Conservation (phyloP, 2,329 filamentous ascomycete genomes). For the Colletotrichum chlorophyti region DNA sequence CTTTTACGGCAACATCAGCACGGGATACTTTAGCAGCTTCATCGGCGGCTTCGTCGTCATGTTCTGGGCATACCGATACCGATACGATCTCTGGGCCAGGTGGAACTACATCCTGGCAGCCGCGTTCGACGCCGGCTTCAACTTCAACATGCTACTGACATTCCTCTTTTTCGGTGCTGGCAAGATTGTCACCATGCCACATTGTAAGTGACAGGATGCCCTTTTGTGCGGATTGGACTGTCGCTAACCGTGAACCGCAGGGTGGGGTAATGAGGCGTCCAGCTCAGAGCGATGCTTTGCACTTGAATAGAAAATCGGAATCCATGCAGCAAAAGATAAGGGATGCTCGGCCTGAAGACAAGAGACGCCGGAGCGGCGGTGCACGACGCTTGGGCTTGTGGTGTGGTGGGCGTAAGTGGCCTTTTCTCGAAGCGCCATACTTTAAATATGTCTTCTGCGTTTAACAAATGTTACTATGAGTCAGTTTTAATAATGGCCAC, state of each 20-base stretch:
- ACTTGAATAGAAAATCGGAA: conserved; percentile 33
- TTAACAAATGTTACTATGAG: not conserved
- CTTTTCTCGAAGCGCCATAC: too few relatives aligned
- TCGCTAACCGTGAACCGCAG: too few relatives aligned
- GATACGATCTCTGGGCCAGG: conserved; percentile 61
- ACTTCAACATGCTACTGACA: conserved; percentile 66
- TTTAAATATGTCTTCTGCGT: too few relatives aligned
- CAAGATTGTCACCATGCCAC: conserved; percentile 64
- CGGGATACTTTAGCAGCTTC: conserved; percentile 62
- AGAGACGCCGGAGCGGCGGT: too few relatives aligned
- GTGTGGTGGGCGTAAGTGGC: too few relatives aligned
- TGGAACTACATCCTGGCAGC: conserved; percentile 69
- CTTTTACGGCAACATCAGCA: conserved; percentile 69
- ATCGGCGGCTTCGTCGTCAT: conserved; percentile 68
- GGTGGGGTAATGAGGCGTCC: conserved; percentile 66
- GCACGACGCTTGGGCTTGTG: too few relatives aligned
- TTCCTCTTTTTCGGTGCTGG: conserved; percentile 63
- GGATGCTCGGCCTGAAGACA: too few relatives aligned
- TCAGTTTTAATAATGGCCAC: too few relatives aligned
- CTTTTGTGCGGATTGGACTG: too few relatives aligned
- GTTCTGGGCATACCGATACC: conserved; percentile 62
- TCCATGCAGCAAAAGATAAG: too few relatives aligned
- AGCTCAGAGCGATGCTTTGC: conserved; percentile 67
- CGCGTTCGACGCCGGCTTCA: conserved; percentile 68
- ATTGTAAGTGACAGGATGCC: too few relatives aligned